Conservation (phyloP, 2,329 filamentous ascomycete genomes). For the Stachybotrys echinatus region DNA sequence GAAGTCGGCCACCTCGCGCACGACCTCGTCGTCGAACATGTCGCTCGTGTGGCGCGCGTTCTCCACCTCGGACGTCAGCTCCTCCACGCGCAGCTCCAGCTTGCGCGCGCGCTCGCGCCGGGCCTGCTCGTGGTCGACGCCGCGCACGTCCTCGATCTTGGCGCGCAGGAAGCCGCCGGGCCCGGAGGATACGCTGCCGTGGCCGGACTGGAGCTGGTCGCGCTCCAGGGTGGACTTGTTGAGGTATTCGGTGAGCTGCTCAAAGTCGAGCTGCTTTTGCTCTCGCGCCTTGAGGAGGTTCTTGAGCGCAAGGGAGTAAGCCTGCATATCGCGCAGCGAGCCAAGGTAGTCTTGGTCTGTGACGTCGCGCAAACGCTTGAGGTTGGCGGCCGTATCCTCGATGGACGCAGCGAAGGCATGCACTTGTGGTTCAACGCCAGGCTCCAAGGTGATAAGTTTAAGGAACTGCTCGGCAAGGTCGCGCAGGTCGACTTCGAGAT, state of each 20-base stretch:
- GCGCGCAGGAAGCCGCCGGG: slow-evolving; percentile 82
- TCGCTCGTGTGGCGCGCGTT: slow-evolving; percentile 80
- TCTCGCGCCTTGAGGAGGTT: slow-evolving; percentile 86
- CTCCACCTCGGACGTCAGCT: slow-evolving; percentile 85
- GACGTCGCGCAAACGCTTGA: slow-evolving; percentile 78
- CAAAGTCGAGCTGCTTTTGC: slow-evolving; percentile 96
- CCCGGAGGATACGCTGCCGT: slow-evolving; percentile 52
- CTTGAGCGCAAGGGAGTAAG: slow-evolving; percentile 85
- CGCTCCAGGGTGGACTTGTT: slow-evolving; percentile 85
- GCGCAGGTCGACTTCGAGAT: slow-evolving; percentile 81
- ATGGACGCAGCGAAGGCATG: slow-evolving; percentile 84
- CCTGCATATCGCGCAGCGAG: slow-evolving; percentile 89
- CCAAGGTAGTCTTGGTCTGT: slow-evolving; percentile 96
- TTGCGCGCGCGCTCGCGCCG: slow-evolving; percentile 83
- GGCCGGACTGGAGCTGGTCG: slow-evolving; percentile 66
- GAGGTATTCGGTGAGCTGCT: slow-evolving; percentile 92
- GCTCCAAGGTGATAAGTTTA: slow-evolving; percentile 83
- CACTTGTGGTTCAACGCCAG: slow-evolving; percentile 74
- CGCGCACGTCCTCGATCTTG: slow-evolving; percentile 94
- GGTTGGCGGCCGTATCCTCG: slow-evolving; percentile 73
- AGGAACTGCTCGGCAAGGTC: slow-evolving; percentile 94
- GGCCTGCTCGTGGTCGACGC: slow-evolving; percentile 91
- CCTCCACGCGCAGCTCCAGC: slow-evolving; percentile 87
- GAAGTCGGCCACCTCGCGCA: slow-evolving; percentile 89
- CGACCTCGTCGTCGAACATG: slow-evolving; percentile 93